Conservation (phyloP, 2,329 filamentous ascomycete genomes). For the Ophiostoma ips region DNA sequence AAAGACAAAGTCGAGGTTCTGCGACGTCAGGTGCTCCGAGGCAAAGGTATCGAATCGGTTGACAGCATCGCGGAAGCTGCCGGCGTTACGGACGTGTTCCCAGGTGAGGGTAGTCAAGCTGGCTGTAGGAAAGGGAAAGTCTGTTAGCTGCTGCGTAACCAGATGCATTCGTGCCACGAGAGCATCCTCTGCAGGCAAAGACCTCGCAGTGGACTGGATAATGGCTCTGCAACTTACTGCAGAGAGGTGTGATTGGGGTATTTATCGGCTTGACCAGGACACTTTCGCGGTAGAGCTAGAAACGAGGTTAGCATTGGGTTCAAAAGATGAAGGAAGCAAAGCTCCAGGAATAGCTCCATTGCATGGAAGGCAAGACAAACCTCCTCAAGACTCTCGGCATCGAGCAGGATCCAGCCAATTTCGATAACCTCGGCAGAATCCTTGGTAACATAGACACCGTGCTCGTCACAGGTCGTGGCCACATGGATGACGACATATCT, state of each 20-base stretch:
- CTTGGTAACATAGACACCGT: slow-evolving; percentile 98
- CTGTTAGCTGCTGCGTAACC: background rate
- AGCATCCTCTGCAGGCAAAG: too few relatives aligned
- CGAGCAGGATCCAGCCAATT: slow-evolving; percentile 92
- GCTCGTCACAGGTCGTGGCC: slow-evolving; percentile 96
- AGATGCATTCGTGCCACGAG: background rate
- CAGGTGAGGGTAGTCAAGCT: slow-evolving; percentile 95
- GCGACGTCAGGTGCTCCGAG: slow-evolving; percentile 75
- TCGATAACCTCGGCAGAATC: slow-evolving; percentile 99
- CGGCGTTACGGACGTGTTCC: slow-evolving; percentile 97
- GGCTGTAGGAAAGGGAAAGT: slow-evolving; percentile 40
- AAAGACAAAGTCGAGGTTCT: slow-evolving; percentile 94
- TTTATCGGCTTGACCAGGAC: slow-evolving; percentile 97
- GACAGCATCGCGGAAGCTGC: slow-evolving; percentile 93
- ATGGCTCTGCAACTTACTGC: slow-evolving; percentile 60
- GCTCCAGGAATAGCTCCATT: too few relatives aligned
- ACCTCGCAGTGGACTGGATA: too few relatives aligned
- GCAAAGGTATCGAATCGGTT: slow-evolving; percentile 90
- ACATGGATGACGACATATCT: slow-evolving; percentile 97
- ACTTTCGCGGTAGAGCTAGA: slow-evolving; percentile 81
- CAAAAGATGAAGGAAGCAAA: too few relatives aligned
- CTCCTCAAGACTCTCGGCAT: slow-evolving; percentile 85
- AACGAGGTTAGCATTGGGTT: background rate
- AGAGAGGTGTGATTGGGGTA: slow-evolving; percentile 94
- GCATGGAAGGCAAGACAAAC: slow-evolving; percentile 32